A percentile compares a stretch with the other conserved stretches of the same genome.
Conservation (phyloP, 2,329 filamentous ascomycete genomes). For the Pyrenophora graminea region DNA sequence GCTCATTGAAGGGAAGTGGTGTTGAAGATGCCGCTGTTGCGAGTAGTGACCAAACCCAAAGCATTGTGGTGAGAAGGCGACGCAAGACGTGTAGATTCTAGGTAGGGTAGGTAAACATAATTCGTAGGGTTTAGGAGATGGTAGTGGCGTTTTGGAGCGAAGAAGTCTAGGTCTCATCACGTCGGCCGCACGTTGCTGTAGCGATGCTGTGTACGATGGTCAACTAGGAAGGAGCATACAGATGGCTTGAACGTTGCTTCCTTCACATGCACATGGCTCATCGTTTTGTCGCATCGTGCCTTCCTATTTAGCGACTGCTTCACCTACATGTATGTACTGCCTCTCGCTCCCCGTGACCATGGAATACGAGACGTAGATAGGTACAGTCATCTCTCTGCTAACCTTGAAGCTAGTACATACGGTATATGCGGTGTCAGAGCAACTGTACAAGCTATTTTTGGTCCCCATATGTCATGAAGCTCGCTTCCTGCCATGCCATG, state of each 20-base stretch:
- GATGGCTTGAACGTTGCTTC: no score
- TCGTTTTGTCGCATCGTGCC: neutral
- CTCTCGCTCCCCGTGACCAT: no score
- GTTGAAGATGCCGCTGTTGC: neutral
- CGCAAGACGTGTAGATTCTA: neutral
- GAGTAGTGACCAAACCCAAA: neutral
- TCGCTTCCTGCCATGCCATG: slow-evolving; percentile 1
- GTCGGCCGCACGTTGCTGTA: no score
- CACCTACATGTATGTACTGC: no score
- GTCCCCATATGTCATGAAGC: slow-evolving; percentile 4
- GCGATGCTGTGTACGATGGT: no score
- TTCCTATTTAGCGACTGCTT: no score
- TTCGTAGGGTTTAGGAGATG: neutral
- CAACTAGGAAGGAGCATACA: no score
- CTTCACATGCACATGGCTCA: no score
- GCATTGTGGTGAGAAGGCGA: neutral
- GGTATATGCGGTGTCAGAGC: neutral
- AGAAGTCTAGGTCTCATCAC: no score
- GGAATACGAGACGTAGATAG: no score
- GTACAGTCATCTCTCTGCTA: no score
- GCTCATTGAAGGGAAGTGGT: neutral
- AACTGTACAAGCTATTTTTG: neutral
- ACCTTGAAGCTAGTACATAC: no score
- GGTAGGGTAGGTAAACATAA: neutral
- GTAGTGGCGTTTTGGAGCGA: neutral